These are phyloP conservation scores for Phaeoacremonium minimum DNA, from an alignment of 2,329 filamentous ascomycete species.

Conservation along the genomic window DNA sequence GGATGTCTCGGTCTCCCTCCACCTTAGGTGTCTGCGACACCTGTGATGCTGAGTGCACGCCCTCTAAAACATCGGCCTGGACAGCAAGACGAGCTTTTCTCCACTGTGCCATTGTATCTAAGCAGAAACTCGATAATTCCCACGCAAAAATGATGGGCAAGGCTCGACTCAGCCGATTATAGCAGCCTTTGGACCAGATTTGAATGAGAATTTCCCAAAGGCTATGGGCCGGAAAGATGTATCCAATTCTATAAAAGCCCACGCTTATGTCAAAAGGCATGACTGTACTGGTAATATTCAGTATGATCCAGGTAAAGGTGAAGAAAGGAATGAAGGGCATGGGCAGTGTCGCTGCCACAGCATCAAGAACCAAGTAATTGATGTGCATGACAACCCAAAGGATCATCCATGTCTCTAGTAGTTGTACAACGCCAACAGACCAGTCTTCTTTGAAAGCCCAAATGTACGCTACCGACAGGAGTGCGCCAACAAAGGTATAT, in stretches of 20 bases:
- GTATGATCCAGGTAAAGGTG: slow-evolving; percentile 34
- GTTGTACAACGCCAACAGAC: slow-evolving; percentile 25
- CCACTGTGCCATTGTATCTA: no score
- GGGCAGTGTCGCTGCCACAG: slow-evolving; percentile 19
- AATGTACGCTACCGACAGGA: slow-evolving; percentile 32
- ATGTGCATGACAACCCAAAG: slow-evolving; percentile 35
- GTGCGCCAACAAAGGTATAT: slow-evolving; percentile 27
- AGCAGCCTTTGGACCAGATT: slow-evolving; percentile 35
- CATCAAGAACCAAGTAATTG: slow-evolving; percentile 37
- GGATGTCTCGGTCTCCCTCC: no score
- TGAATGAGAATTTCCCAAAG: slow-evolving; percentile 29
- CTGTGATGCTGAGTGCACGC: no score
- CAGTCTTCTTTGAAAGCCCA: slow-evolving; percentile 40
- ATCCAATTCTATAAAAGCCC: slow-evolving; percentile 33
- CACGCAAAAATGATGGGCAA: slow-evolving; percentile 37
- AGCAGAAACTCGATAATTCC: no score
- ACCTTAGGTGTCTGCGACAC: no score
- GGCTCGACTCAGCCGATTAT: slow-evolving; percentile 28
- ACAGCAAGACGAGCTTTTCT: no score
- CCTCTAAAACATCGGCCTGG: no score
- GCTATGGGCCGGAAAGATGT: slow-evolving; percentile 28
- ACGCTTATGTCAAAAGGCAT: slow-evolving; percentile 30
- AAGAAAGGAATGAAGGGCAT: slow-evolving; percentile 33
- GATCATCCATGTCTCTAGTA: slow-evolving; percentile 20
- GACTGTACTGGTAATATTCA: slow-evolving; percentile 30